Conservation (phyloP, 176 grass and related monocot species). For the Oryza meyeriana region DNA sequence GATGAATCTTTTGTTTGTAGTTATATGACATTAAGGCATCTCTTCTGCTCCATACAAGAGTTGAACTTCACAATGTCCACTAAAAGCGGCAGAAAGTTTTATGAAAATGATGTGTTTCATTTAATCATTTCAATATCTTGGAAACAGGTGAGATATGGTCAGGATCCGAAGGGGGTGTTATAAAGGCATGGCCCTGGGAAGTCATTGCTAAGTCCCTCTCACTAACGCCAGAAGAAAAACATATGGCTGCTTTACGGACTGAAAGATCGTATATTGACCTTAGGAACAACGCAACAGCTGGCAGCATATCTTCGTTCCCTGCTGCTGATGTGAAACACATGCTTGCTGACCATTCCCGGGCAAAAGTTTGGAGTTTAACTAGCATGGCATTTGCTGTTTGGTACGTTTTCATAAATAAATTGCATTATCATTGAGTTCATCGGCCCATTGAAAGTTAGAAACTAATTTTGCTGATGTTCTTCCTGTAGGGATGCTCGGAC, state of each 20-base stretch:
- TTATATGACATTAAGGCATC: slow-evolving; percentile 10
- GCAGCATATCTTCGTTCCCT: slow-evolving; percentile 64
- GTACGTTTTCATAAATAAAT: slow-evolving; percentile 49
- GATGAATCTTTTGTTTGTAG: background rate
- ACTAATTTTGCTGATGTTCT: slow-evolving; percentile 15
- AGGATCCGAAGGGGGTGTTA: slow-evolving; percentile 77
- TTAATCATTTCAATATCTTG: slow-evolving; percentile 44
- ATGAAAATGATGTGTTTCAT: slow-evolving; percentile 34
- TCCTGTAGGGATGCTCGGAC: slow-evolving; percentile 78
- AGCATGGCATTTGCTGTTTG: slow-evolving; percentile 80
- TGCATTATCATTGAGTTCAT: background rate
- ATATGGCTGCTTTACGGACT: slow-evolving; percentile 56
- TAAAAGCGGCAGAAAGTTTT: background rate
- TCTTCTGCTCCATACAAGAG: slow-evolving; percentile 6
- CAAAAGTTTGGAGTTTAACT: slow-evolving; percentile 79
- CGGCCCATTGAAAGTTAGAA: background rate
- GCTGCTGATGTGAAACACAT: slow-evolving; percentile 73
- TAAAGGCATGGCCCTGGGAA: slow-evolving; percentile 92
- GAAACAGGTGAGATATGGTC: slow-evolving; percentile 96
- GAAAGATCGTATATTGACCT: slow-evolving; percentile 79
- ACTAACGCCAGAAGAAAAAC: slow-evolving; percentile 59
- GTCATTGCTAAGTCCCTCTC: slow-evolving; percentile 72
- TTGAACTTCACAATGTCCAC: background rate
- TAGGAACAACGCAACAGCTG: slow-evolving; percentile 65
- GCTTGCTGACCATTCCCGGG: slow-evolving; percentile 60